Base-by-base conservation (phyloP, 495 filamentous ascomycete species). In the Podospora fimiseda region DNA sequence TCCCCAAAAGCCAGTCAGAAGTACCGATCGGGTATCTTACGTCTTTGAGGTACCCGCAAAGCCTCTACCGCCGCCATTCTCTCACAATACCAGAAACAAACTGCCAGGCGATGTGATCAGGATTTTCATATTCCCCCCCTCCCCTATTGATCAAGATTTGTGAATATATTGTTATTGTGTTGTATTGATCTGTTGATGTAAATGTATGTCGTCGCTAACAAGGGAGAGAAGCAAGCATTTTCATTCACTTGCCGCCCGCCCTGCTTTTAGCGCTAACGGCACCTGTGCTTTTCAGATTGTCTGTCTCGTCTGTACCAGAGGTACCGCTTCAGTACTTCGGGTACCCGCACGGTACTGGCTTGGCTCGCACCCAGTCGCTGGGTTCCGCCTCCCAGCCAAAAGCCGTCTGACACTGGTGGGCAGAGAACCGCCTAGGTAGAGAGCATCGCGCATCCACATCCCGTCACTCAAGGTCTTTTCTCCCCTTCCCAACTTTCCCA, bases 401-500 rank as follows among this genome's bases (percentile, higher is more conserved):
- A 16, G 38, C 39, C 42, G 53, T 59, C 49, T 60, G 53, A 57
- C 57, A 57, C 52, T 55, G 51, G 56, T 49, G 42, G 52, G 27
- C 48, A 43, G 48, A 16, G 39, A 51, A 21, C 53, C 53, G 44
- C 44, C 20, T 14, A 33, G n/a, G 14, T 14, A 22, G 18, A 19
- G 43, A 21, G 47, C 39, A 45, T 42, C 46, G 27, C 27, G 27
- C 58, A 52, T 46, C 51, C 50, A 51, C 60, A 50, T 53, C 54
- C 44, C 47, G 44, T 49, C 59, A 52, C 43, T 60, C 61, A 50
- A 56, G 60, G 58, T 61, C 58, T 58, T 56, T 54, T 56, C 49
- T 46, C 60, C 58, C 58, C 58, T 55, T 63, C 57, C 58, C 55
- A 52, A 51, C 38, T 44, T 53, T 23, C 21, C 40, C 45, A 50